Evolutionary conservation across 2,329 filamentous ascomycete species (phyloP), one percentile per base, ranked within the genome.

Genomic region (Fusarium redolens): DNA sequence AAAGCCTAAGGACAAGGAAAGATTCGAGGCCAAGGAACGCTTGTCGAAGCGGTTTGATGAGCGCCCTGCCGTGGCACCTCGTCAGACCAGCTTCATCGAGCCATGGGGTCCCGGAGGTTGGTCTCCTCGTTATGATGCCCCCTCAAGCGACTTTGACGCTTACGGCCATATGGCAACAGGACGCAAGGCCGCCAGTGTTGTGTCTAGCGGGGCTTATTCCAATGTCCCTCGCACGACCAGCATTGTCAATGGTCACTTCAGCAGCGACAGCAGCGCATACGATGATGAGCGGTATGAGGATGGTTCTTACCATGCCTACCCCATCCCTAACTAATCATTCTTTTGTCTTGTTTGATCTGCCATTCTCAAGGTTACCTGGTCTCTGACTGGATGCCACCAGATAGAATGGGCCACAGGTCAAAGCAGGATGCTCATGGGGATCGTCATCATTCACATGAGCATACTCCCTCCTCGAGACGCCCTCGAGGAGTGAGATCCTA

Each of bases 1-100:
- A n/a, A 79, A 77, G 64, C 73, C 75, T 30, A 78, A 79, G 65
- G 73, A 75, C 40, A 79, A 77, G 65, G 75, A 77, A 54, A 77
- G 78, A 60, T 73, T 75, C 60, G 79, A 79, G 51, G 72, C 77
- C 63, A 77, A 81, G 72, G 80, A 81, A 51, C 82, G 82, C 20
- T 78, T 84, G 58, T 80, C 79, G 35, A 77, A 77, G 61, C 81
- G 82, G 33, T 83, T 84, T 68, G 82, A 82, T 37, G 79, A 82
- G 59, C 77, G 76, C 48, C 80, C 80, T 25, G 64, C 76, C 11
- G 43, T 51, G 54, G 65, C 59, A 40, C 52, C 73, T 69, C 80
- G 78, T 50, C 78, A 78, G 47, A 70, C 77, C 63, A 82, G 80
- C 78, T 82, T 79, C 76, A 78, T 81, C 31, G 80, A 82, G 54